These are phyloP conservation scores for Rubia balearica DNA, from an alignment of 305 asterid genomes.

Conservation along the genomic window DNA sequence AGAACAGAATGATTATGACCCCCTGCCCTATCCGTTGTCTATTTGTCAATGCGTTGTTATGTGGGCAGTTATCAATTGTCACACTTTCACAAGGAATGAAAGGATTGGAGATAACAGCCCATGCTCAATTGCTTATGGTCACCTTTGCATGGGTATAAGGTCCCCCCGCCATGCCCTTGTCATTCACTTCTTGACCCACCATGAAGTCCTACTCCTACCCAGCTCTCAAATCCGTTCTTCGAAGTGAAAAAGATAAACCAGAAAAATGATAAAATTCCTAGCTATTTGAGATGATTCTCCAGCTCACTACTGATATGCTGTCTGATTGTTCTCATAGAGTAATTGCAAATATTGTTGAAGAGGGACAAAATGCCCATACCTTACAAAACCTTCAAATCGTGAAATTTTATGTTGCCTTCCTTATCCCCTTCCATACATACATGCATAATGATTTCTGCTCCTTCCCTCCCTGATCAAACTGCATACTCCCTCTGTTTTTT, in stretches of 20 bases:
- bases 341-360: neutral
- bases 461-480: no score
- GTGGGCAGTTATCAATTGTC: constrained; percentile 4
- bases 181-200: neutral
- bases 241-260: no score
- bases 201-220: no score
- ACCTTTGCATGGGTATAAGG: constrained; percentile 1
- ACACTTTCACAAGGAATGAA: constrained; percentile 2
- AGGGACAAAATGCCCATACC: neutral
- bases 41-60: neutral
- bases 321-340: neutral
- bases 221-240: neutral
- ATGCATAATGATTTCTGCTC: no score
- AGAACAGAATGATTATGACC: neutral
- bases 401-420: no score
- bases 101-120: neutral
- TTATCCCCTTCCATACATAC: no score
- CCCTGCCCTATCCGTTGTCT: neutral
- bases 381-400: neutral
- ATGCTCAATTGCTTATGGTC: neutral
- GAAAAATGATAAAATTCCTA: no score
- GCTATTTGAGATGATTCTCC: no score
- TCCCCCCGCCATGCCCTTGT: neutral
- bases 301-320: neutral
- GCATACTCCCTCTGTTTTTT: no score